These are phyloP conservation scores for Macrophomina phaseolina DNA, from an alignment of 2,329 filamentous ascomycete genomes.

Conservation along the genomic window DNA sequence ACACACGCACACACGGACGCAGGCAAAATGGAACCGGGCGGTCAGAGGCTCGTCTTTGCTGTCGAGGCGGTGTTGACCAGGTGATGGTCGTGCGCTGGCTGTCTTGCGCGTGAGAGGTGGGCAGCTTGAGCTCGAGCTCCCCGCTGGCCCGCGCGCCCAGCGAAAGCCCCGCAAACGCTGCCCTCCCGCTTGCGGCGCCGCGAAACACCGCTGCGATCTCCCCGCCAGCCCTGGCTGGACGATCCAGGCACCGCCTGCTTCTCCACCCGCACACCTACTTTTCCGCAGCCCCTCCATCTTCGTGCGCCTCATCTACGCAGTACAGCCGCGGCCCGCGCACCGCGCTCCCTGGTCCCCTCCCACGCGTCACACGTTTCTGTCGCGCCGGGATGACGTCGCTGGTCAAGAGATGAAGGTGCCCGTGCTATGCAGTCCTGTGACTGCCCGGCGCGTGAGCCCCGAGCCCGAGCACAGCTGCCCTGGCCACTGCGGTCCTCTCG, in stretches of 20 bases:
- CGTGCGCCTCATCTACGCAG: background rate
- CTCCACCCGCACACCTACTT: background rate
- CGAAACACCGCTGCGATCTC: background rate
- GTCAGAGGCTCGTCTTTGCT: slow-evolving; percentile 16
- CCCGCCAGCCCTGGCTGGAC: background rate
- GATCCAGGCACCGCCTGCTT: slow-evolving; percentile 17
- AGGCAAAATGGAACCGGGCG: background rate
- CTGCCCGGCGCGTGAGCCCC: slow-evolving; percentile 3
- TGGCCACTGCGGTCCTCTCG: background rate
- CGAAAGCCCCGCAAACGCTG: slow-evolving; percentile 14
- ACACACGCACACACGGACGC: background rate
- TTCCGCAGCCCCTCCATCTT: background rate
- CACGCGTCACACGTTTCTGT: background rate
- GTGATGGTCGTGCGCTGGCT: slow-evolving; percentile 22
- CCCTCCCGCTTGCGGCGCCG: background rate
- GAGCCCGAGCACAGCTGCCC: background rate
- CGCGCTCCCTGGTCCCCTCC: background rate
- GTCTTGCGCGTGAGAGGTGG: slow-evolving; percentile 10
- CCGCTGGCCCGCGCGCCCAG: slow-evolving; percentile 3
- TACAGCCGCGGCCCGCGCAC: background rate
- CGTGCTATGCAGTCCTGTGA: background rate
- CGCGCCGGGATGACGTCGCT: background rate
- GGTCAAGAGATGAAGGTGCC: background rate
- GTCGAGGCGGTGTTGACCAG: slow-evolving; percentile 19
- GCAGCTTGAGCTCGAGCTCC: slow-evolving; percentile 11